Conservation (phyloP, 202 grass and related monocot species). For the Digitaria exilis region DNA sequence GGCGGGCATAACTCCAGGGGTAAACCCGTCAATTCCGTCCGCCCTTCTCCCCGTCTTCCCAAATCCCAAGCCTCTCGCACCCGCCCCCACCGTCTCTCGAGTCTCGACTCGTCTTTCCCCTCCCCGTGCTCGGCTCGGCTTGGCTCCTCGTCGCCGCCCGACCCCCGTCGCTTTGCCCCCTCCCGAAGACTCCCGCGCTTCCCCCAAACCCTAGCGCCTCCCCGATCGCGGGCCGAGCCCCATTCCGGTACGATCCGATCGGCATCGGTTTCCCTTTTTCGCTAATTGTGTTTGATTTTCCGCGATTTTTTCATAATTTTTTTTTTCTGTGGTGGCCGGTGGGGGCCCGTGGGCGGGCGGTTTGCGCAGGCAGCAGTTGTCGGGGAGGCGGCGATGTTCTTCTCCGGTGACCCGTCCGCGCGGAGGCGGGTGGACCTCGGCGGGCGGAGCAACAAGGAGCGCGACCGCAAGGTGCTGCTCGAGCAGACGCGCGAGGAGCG, state of each 20-base stretch:
- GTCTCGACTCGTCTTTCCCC: slow-evolving; percentile 30
- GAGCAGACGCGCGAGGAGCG: slow-evolving; percentile 87
- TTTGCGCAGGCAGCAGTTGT: not conserved
- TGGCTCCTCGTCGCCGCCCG: not conserved
- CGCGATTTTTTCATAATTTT: not conserved
- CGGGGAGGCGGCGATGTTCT: slow-evolving; percentile 57
- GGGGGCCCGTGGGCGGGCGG: not conserved
- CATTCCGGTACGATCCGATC: slow-evolving; percentile 33
- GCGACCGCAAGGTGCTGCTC: slow-evolving; percentile 86
- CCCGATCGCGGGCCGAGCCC: not conserved
- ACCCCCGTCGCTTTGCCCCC: not conserved
- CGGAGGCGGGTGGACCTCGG: slow-evolving; percentile 91
- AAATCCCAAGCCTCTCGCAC: not conserved
- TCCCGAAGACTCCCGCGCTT: not conserved
- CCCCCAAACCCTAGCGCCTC: slow-evolving; percentile 35
- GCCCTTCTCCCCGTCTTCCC: not conserved
- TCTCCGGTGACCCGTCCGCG: slow-evolving; percentile 78
- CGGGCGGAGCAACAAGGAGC: slow-evolving; percentile 92
- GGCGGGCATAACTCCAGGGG: not conserved
- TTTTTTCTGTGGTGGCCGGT: not conserved
- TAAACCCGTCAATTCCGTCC: slow-evolving; percentile 4
- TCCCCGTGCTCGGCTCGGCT: not conserved
- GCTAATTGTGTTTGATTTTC: not conserved
- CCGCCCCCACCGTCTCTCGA: not conserved
- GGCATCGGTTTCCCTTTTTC: not conserved